A percentile compares a stretch with the other conserved stretches of the same genome.
Evolutionary conservation across 139 green algal genomes (phyloP).

Genomic region (Zygnema circumcarinatum): DNA sequence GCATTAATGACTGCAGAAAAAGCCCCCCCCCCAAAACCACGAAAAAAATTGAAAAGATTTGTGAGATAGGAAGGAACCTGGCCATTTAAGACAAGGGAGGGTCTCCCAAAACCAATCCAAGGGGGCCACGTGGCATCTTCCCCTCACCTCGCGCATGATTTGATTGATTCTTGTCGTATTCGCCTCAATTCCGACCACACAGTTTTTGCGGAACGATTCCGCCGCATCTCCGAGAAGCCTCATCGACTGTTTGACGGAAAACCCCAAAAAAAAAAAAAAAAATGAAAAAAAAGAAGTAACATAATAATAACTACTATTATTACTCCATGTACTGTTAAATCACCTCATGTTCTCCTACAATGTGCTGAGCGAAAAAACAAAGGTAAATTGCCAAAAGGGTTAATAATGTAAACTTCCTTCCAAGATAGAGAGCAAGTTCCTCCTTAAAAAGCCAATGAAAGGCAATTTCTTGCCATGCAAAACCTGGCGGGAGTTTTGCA

Average conservation of each 20-base stretch:
- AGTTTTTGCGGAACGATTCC: conserved; percentile 82
- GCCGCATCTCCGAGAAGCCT: conserved; percentile 81
- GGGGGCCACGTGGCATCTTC: too few species aligned
- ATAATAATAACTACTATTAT: too few species aligned
- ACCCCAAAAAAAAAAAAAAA: conserved; percentile 8
- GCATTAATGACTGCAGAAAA: conserved; percentile 84
- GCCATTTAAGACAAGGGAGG: too few species aligned
- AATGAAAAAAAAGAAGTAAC: conserved; percentile 8
- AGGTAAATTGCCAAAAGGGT: too few species aligned
- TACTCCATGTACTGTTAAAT: too few species aligned
- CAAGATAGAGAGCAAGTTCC: too few species aligned
- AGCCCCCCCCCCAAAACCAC: background rate
- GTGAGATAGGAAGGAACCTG: background rate
- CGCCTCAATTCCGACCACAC: conserved; percentile 80
- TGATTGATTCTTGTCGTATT: conserved; percentile 81
- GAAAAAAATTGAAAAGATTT: conserved; percentile 18
- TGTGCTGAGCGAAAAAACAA: too few species aligned
- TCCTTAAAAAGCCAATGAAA: too few species aligned
- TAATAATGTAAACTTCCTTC: too few species aligned
- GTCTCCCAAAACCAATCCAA: background rate
- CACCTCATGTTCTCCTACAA: too few species aligned
- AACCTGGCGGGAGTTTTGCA: background rate
- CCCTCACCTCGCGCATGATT: conserved; percentile 75
- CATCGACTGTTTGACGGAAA: conserved; percentile 38
- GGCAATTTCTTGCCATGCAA: too few species aligned